Evolutionary conservation across 2,329 filamentous ascomycete species (phyloP), one percentile per base, ranked within the genome.

Genomic region (Fusarium irregulare): DNA sequence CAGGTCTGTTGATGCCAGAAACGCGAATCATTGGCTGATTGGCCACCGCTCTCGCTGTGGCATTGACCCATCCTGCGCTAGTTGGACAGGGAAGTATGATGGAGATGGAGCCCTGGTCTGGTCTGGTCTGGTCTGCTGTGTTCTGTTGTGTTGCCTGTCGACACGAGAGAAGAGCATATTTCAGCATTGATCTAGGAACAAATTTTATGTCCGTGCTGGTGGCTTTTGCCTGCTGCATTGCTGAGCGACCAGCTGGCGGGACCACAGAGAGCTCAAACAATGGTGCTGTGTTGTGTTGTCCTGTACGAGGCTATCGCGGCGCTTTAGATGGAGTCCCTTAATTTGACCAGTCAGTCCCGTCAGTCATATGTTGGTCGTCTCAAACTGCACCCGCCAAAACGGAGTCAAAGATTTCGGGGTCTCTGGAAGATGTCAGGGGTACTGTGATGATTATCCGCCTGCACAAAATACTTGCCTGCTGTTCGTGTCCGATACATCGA

Each of bases 41-140:
- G 76, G 77, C 57, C 68, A 37, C 58, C 59, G 55, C 50, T 50
- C 54, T 72, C 48, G 23, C 61, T 59, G 66, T 75, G 23, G 74
- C 75, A 78, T 78, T 76, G 74, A 56, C 56, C 73, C 63, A 68
- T 61, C 63, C 65, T 71, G 66, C 76, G 76, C 77, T 78, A 77
- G 49, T 42, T 53, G n/a, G 34, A 53, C 49, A 53, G 49, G 49
- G 49, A 53, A 53, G 34, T 25, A 53, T 53, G 32, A 41, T 51
- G 49, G 71, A 71, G 73, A 72, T 68, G 76, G 76, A 64, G 32
- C 64, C 60, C 57, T 56, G 56, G 47, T 49, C 50, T 51, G 49
- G 32, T 27, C 20, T 51, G 48, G 32, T 41, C 48, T 51, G 30
- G 48, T 41, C 47, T 45, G 37, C 20, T 45, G 42, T 66, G 25